Conservation (phyloP, 176 grass and related monocot species). For the Thinopyrum elongatum region DNA sequence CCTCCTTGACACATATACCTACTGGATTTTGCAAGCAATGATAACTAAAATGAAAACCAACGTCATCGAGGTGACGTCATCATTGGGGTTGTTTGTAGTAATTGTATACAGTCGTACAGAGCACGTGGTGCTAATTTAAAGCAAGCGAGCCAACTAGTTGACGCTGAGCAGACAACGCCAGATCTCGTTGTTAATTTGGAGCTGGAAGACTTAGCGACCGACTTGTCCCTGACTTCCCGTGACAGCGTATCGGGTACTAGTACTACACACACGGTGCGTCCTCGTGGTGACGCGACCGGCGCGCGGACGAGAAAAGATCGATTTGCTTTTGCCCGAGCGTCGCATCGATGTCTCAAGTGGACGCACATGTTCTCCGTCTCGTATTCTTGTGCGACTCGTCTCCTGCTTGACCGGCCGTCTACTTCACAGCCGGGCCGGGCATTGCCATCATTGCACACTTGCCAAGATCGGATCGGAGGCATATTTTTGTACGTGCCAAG, state of each 20-base stretch:
- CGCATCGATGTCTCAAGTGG: neutral
- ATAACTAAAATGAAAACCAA: neutral
- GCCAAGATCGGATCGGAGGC: neutral
- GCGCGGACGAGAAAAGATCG: neutral
- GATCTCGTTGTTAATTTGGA: neutral
- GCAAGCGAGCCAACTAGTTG: neutral
- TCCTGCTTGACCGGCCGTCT: neutral
- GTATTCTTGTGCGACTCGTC: neutral
- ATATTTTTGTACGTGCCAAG: neutral
- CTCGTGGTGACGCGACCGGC: too few relatives aligned
- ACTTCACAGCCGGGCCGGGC: neutral
- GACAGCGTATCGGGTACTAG: neutral
- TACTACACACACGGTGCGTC: neutral
- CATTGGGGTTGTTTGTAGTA: neutral
- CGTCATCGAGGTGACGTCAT: neutral
- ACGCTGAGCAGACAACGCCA: neutral
- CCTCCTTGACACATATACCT: too few relatives aligned
- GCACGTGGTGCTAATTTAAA: too few relatives aligned
- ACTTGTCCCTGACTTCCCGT: neutral
- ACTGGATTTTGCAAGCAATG: too few relatives aligned
- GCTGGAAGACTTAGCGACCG: conserved; percentile 10
- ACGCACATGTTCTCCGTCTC: neutral
- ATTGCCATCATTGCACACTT: neutral
- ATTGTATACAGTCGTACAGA: too few relatives aligned
- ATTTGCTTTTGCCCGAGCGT: neutral